Base-by-base conservation (phyloP, 78 protist genomes). In the Dictyostelium intermedium region DNA sequence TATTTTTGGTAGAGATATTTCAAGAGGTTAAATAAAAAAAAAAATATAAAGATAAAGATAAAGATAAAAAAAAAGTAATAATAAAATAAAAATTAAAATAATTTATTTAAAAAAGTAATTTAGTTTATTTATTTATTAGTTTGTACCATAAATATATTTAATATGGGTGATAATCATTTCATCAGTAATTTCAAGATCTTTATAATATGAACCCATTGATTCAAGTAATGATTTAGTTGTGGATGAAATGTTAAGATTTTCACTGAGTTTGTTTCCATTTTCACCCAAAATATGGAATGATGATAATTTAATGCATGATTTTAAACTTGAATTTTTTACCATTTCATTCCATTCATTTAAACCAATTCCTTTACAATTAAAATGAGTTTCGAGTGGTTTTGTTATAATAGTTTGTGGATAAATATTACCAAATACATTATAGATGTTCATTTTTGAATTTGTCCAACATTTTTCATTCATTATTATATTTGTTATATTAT, bases 1-100 rank as follows among this genome's bases (percentile, higher is more conserved):
- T n/a, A 14, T 92, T 34, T 92, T 92, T 76, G 96, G 96, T 69
- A 25, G 96, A 32, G 96, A 92, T 25, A 37, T 79, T 77, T 78
- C 86, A 76, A 77, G 93, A 79, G 93, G 82, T 45, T 87, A 86
- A 27, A 27, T 27, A 9, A 66, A 66, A 27, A 23, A 27, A 66
- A 10, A 27, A 66, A 66, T 9, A 25, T 16, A 66, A 27, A 10
- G 11, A 27, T 27, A 27, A 27, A n/a, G 23, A 60, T 20, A 5
- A 23, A 20, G 6, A 23, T 23, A 60, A 23, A 20, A 56, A 18
- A 60, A 3, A 1, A 23, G 0, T 23, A 60, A 23, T 6, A 61
- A n/a, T n/a, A 61, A 61, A 16, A 18, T 16, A 60, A 23, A 60
- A 60, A 60, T 20, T 13, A 10, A 45, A 10, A 45, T 6, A 45